phyloP scores from a whole-genome alignment of 1,284 basidiomycete genomes.

The Chalciporus sp. region DNA sequence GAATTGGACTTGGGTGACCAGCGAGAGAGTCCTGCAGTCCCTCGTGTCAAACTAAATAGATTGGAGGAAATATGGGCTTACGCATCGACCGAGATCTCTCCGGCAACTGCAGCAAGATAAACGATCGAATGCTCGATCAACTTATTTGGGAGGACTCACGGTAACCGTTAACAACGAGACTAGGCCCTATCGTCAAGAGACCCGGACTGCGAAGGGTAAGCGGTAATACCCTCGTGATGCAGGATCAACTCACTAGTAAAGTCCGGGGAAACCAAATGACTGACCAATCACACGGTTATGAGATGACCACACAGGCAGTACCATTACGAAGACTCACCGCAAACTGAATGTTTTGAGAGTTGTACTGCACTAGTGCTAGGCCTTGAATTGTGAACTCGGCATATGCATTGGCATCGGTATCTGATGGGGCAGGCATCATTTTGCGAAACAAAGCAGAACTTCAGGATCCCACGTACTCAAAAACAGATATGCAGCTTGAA shows the following conservation, averaged over 20 bases:
- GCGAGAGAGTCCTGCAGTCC: not conserved
- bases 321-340: not conserved
- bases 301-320: not conserved
- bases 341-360: conserved; percentile 1
- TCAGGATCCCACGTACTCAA: not conserved
- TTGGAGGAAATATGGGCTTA: not conserved
- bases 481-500: conserved; percentile 4
- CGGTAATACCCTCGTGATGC: not conserved
- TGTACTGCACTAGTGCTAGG: not conserved
- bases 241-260: conserved; percentile 1
- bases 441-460: not conserved
- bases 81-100: not conserved
- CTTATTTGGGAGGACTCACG: not conserved
- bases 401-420: not conserved
- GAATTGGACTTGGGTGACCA: not conserved
- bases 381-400: conserved; percentile 2
- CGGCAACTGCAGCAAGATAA: not conserved
- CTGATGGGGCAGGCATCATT: not conserved
- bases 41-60: not conserved
- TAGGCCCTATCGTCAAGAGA: conserved; percentile 1
- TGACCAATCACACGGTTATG: not conserved
- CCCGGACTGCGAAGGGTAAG: not conserved
- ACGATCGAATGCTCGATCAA: not conserved
- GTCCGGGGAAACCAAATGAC: conserved; percentile 1
- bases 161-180: conserved; percentile 2